Base-by-base conservation (phyloP, 768 basidiomycete species). In the Lentinus brumalis region DNA sequence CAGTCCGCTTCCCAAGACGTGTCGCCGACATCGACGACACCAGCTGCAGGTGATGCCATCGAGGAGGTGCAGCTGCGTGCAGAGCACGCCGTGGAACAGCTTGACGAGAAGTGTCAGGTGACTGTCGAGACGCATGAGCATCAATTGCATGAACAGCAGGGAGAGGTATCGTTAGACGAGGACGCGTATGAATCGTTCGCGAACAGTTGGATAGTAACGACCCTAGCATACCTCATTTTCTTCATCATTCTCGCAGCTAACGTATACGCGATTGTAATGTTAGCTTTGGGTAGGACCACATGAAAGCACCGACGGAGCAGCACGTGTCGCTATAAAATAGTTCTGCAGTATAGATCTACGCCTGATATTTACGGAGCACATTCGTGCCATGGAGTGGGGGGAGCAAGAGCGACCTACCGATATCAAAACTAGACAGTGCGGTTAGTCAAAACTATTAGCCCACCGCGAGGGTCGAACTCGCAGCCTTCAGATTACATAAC, bases 211-310 rank as follows among this genome's bases (percentile, higher is more conserved):
- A 32, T 84, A 8, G 68, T 80, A 32, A 85, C 78, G 12, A 60
- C 62, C 6, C 42, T 88, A 12, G 88, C 85, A 1, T 79, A 74
- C 57, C 12, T 75, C 18, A 83, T 92, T 35, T 92, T 87, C 79
- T 63, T 86, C 6, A 62, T 93, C 4, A 78, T 94, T 16, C 68
- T 87, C 5, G 75, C 81, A 6, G 92, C 92, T 18, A 93, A 95
- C 65, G 64, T 83, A 26, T 95, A 93, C 70, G 91, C 88, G 8
- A 78, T 95, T 58, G 79, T 86, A 16, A 80, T 80, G 51, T 72
- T 93, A 47, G 82, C 72, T 2, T 56, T 81, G 67, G 81, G 81
- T 10, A 42, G 70, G 50, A 51, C 41, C 12, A 21, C 35, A 2
- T 55, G 21, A 54, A 59, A 15, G 39, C 21, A 15, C 21, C 14